Evolutionary conservation across 495 filamentous ascomycete genomes (phyloP).

Genomic region (Trichoderma reesei): DNA sequence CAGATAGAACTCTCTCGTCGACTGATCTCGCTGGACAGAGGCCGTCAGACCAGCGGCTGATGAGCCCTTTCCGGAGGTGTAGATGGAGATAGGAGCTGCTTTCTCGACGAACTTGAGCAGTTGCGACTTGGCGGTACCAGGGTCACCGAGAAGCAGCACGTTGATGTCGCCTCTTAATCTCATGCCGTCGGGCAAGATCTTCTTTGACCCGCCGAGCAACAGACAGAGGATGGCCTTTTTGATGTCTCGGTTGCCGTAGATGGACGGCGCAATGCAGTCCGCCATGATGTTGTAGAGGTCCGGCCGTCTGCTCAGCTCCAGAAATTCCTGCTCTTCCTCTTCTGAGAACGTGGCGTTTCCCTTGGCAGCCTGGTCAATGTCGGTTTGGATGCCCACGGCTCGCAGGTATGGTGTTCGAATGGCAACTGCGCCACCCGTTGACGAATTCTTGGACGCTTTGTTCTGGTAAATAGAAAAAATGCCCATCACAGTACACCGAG

Average conservation of each 20-base stretch:
- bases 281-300: constrained; percentile 88
- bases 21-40: constrained; percentile 87
- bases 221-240: constrained; percentile 98
- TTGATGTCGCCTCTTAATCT: constrained; percentile 97
- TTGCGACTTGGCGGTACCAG: constrained; percentile 97
- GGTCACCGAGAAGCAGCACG: constrained; percentile 92
- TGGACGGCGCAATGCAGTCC: constrained; percentile 91
- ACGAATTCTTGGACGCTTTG: constrained; percentile 74
- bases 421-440: constrained; percentile 65
- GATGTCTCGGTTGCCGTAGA: constrained; percentile 93
- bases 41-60: constrained; percentile 97
- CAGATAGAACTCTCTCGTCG: constrained; percentile 92
- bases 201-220: constrained; percentile 92
- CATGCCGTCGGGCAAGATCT: constrained; percentile 98
- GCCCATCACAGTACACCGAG: constrained; percentile 89
- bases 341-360: constrained; percentile 80
- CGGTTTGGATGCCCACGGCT: constrained; percentile 82
- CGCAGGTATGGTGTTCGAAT: constrained; percentile 96
- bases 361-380: constrained; percentile 83
- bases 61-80: constrained; percentile 97
- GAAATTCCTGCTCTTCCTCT: constrained; percentile 94
- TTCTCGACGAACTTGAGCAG: constrained; percentile 97
- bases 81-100: constrained; percentile 93
- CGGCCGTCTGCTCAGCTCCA: constrained; percentile 81
- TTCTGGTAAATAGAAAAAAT: constrained; percentile 96